Evolutionary conservation across 306 rosid genomes (phyloP), one percentile per base, ranked within the genome.

Genomic region (Cucurbita pepo): DNA sequence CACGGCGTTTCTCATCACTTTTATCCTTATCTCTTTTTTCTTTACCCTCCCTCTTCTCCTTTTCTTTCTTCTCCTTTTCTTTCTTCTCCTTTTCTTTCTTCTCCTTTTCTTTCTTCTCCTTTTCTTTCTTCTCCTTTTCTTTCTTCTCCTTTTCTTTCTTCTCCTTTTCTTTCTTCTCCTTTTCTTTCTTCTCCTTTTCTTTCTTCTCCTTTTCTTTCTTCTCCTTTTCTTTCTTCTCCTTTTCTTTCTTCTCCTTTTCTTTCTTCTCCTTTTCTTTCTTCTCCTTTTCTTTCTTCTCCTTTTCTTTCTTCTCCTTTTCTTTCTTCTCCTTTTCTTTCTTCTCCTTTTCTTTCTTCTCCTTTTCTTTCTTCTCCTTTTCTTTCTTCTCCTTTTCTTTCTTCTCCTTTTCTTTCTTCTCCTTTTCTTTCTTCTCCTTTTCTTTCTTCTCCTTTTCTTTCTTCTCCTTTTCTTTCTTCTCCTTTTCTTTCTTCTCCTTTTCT

Each of bases 41-140:
- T 78, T 79, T 88, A 61, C 80, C 78, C 69, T 86, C 97, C 80
- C 72, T 85, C 88, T 85, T 89, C 77, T 87, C 97, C 69, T 82
- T 90, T 62, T 86, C 97, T 80, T 56, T 88, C 78, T 85, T 94
- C 52, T 91, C 97, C 78, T 91, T 89, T 77, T 88, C n/a, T n/a
- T 56, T 88, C 78, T 85, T 94, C 52, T 91, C 97, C 78, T 91
- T 89, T 77, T 88, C n/a, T n/a, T 56, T 88, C 78, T 85, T 94
- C 52, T 91, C 97, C 78, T 91, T 89, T 77, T 88, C n/a, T n/a
- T 56, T 88, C 78, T 85, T 94, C 52, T 91, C 97, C 78, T 91
- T 89, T 77, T 88, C n/a, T n/a, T 56, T 88, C 78, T 85, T 94
- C 52, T 91, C 97, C 78, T 91, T 89, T 77, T 88, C n/a, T n/a